Evolutionary conservation across 768 basidiomycete genomes (phyloP).

Genomic region (Leccinum uliginosum): DNA sequence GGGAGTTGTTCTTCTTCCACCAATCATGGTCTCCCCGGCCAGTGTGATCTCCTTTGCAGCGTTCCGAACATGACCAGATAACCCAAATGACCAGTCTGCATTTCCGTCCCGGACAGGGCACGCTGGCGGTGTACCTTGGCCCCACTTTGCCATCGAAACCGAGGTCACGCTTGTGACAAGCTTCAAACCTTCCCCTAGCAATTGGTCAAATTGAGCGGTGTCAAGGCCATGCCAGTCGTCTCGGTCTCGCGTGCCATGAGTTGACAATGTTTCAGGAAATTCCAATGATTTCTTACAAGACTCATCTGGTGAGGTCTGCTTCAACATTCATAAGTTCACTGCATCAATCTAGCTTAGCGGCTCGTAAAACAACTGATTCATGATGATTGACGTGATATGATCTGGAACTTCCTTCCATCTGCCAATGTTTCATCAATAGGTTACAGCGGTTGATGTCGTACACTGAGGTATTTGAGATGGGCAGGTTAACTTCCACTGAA

Average conservation of each 20-base stretch:
- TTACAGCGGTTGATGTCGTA: neutral
- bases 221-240: too few species aligned
- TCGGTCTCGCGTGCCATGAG: too few species aligned
- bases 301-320: neutral
- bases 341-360: neutral
- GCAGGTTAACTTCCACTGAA: neutral
- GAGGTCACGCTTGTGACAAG: too few species aligned
- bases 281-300: too few species aligned
- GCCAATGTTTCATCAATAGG: neutral
- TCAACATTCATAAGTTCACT: neutral
- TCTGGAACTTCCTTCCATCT: neutral
- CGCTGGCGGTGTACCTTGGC: conserved; percentile 24
- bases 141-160: conserved; percentile 24
- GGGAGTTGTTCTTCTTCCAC: conserved; percentile 13
- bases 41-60: conserved; percentile 11
- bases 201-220: too few species aligned
- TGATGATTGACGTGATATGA: neutral
- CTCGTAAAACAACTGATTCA: too few species aligned
- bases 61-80: conserved; percentile 22
- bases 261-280: too few species aligned
- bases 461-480: neutral
- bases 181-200: too few species aligned
- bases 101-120: conserved; percentile 23
- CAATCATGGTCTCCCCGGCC: neutral
- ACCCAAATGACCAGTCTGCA: conserved; percentile 29